Percentiles rank a stretch among this genome's conserved stretches.
phyloP scores from a whole-genome alignment of 73 alveolate species.

The Paramecium caudatum region DNA sequence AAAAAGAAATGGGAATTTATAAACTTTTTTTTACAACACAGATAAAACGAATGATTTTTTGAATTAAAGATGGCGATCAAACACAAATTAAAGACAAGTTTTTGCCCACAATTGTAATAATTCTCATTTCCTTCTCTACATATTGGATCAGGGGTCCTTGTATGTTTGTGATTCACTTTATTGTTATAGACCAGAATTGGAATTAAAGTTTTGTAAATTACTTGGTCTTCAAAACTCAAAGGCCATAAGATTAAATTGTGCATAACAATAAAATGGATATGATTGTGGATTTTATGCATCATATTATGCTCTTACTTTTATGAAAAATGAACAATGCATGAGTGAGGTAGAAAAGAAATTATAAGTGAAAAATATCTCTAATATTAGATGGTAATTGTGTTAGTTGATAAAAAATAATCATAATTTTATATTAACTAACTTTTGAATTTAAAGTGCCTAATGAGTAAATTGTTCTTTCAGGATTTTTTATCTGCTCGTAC shows the following conservation, averaged over 20 bases:
- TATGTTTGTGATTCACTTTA: constrained; percentile 9
- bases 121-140: neutral
- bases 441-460: constrained; percentile 26
- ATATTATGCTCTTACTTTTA: neutral
- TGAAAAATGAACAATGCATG: constrained; percentile 13
- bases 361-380: neutral
- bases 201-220: neutral
- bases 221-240: neutral
- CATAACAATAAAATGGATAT: neutral
- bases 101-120: neutral
- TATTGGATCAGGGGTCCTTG: neutral
- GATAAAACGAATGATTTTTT: neutral
- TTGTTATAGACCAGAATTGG: neutral
- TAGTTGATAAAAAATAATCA: constrained; percentile 6
- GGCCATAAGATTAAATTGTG: neutral
- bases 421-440: constrained; percentile 30
- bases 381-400: constrained; percentile 8
- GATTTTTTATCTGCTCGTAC: constrained; percentile 38
- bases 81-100: neutral
- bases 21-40: neutral
- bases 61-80: no score
- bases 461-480: constrained; percentile 40
- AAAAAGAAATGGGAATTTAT: no score
- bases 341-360: neutral
- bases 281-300: constrained; percentile 20